Evolutionary conservation across 73 alveolate genomes (phyloP).

Genomic region (Tetrahymena malaccensis): DNA sequence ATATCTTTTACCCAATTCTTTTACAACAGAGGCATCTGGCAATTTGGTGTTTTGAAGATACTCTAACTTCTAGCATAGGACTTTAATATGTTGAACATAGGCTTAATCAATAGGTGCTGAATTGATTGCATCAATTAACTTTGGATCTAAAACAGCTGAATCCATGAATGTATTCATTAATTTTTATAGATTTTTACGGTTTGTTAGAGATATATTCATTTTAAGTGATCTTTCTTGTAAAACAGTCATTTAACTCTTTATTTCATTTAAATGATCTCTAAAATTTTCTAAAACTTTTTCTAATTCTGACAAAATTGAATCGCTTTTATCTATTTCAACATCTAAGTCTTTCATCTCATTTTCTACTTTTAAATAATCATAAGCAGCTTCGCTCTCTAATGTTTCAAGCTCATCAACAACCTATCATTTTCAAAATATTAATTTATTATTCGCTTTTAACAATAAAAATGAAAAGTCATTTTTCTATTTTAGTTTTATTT

Average conservation of each 20-base stretch:
- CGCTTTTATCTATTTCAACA: slow-evolving; percentile 34
- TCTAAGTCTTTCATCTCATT: slow-evolving; percentile 43
- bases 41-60: slow-evolving; percentile 13
- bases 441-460: neutral
- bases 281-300: slow-evolving; percentile 27
- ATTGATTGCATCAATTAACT: slow-evolving; percentile 24
- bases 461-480: neutral
- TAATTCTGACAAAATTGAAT: slow-evolving; percentile 17
- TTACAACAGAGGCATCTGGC: slow-evolving; percentile 27
- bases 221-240: slow-evolving; percentile 20
- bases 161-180: slow-evolving; percentile 31
- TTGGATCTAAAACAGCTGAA: slow-evolving; percentile 37
- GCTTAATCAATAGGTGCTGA: slow-evolving; percentile 13
- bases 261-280: slow-evolving; percentile 37
- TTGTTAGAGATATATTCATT: slow-evolving; percentile 34
- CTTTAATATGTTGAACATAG: slow-evolving; percentile 28
- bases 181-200: slow-evolving; percentile 11
- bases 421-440: neutral
- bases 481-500: neutral
- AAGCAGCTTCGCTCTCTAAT: slow-evolving; percentile 31
- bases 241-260: slow-evolving; percentile 33
- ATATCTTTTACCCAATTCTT: neutral
- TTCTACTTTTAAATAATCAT: slow-evolving; percentile 39
- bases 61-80: slow-evolving; percentile 29
- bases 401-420: neutral